phyloP scores from a whole-genome alignment of 768 basidiomycete genomes.

The Jaapia argillacea region DNA sequence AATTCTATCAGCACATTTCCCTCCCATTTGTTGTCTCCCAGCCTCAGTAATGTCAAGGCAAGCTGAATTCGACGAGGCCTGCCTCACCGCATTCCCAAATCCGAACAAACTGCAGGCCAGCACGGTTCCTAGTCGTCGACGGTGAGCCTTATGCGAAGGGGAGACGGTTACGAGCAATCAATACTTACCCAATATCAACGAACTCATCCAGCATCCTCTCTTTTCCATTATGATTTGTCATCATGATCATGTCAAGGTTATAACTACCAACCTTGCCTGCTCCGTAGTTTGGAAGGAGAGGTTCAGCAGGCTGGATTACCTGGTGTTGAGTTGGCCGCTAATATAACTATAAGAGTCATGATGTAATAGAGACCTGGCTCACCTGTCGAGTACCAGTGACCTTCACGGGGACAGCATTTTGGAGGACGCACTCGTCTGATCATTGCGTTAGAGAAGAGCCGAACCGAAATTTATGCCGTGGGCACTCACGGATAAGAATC shows the following conservation, averaged over 20 bases:
- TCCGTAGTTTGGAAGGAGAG: conserved; percentile 38
- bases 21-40: no score
- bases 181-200: conserved; percentile 20
- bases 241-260: conserved; percentile 37
- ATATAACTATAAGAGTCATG: no score
- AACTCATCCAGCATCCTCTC: conserved; percentile 34
- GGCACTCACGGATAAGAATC: conserved; percentile 27
- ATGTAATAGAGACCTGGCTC: no score
- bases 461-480: no score
- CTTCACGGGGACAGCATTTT: no score
- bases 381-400: no score
- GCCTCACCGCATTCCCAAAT: conserved; percentile 27
- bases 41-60: no score
- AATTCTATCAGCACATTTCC: no score
- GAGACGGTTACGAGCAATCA: neutral
- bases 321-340: no score
- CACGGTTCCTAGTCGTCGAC: conserved; percentile 4
- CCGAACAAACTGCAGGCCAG: conserved; percentile 26
- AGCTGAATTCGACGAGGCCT: conserved; percentile 19
- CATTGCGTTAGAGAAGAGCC: no score
- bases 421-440: no score
- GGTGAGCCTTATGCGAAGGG: no score
- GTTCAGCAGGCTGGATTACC: conserved; percentile 27
- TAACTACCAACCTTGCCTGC: conserved; percentile 29
- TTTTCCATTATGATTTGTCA: conserved; percentile 27